Evolutionary conservation across 495 filamentous ascomycete genomes (phyloP), one percentile per base, ranked within the genome.

Genomic region (Hypoxylon trugodes): DNA sequence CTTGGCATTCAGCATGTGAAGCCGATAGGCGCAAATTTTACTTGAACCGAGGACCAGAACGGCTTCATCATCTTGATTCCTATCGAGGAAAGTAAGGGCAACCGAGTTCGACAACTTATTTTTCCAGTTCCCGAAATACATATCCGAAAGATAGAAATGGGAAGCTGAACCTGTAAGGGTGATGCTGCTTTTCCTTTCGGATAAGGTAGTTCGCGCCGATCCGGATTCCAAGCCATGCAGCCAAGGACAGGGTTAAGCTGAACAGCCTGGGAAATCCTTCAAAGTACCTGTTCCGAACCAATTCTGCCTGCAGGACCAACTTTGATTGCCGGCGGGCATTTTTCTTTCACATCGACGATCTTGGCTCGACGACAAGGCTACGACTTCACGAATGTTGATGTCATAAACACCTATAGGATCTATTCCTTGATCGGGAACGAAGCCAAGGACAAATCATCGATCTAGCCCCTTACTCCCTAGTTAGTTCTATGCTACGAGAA

Each of bases 151-250:
- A 47, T 21, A 48, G 50, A 22, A 57, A 58, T 45, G 51, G n/a
- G 47, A 42, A 56, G 57, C 57, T 59, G 58, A 61, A 15, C 12
- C 28, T 1, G 26, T 36, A 18, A 25, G 16, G 30, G 15, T 12
- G 18, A 37, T 30, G 2, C 25, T 36, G n/a, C n/a, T n/a, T n/a
- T n/a, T n/a, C n/a, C n/a, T n/a, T n/a, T n/a, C n/a, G n/a, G n/a
- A n/a, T 12, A 19, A n/a, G 21, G 51, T 52, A 36, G 58, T 62
- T 62, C 46, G 18, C 47, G 46, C 22, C 58, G 58, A 67, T 59
- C 58, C 41, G 54, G 58, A 62, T 62, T 36, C 64, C 64, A 58
- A 54, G 45, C 35, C 32, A 67, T 67, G 64, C 64, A 62, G 58
- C 58, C 64, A 66, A 65, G 60, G 30, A 25, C 38, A 22, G 41